Base-by-base conservation (phyloP, 805 yeast genomes). In the Metschnikowia picachoensis region DNA sequence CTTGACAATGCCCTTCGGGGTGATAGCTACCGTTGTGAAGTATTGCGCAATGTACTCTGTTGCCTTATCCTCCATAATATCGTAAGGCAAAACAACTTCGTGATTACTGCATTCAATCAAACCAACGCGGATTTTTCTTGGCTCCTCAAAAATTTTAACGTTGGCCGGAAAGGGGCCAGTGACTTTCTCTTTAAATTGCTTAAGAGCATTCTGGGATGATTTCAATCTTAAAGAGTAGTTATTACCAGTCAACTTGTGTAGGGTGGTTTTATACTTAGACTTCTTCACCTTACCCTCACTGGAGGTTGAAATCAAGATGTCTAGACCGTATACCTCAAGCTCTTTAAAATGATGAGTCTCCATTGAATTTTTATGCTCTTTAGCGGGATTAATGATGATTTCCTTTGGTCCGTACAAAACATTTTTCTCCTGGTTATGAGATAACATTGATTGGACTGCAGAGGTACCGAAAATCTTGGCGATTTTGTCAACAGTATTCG, bases 281-380 rank as follows among this genome's bases (percentile, higher is more conserved):
- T 67, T 63, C 62, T 78, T 76, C 49, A 82, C 85, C 71, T 83
- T 83, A 52, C 92, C 89, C 40, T 79, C 85, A 41, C 64, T 65
- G 7, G 85, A 78, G 35, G 85, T 76, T 20, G 87, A 76, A 52
- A 85, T 72, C 50, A 86, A 73, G 50, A 85, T 76, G 61, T 85
- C 92, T 56, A 85, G 70, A 42, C 92, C 92, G 62, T 79, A 85
- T 31, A 86, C 92, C 62, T 85, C 89, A 61, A 82, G 82, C 61
- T 80, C 86, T 65, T 79, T 87, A 55, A 86, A 85, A 61, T 76
- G 79, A 64, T 71, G 68, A 42, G 87, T 70, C 49, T 81, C 85
- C 63, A 84, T 79, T 61, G 76, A 82, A 53, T 66, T 63, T 65
- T 76, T 79, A 72, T 85, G 87, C 56, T 73, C 73, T 59, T 83